Base-by-base conservation (phyloP, 139 green algal species). In the Zygnema cylindricum region DNA sequence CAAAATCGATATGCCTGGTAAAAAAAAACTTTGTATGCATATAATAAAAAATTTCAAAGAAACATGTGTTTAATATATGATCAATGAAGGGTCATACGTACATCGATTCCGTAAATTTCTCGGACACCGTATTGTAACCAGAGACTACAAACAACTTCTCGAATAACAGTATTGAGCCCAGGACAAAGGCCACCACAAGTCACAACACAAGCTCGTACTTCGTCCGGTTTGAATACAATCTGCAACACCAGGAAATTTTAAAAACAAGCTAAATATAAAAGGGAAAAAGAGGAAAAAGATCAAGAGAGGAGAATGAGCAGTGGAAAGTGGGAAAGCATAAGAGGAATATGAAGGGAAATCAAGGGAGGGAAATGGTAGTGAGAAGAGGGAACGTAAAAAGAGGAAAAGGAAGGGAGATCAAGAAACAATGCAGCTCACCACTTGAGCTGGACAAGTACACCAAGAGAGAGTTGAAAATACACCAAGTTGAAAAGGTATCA, bases 161-260 rank as follows among this genome's bases (percentile, higher is more conserved):
- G 95, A 36, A 99, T 95, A 21, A 99, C 97, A 33, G 98, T 97
- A 89, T 99, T 99, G 36, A 99, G 94, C 1, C 97, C 97, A 0
- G 97, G 97, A 91, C 97, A 99, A 85, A 99, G 92, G 0, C 97
- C 97, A 7, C 97, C 97, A 90, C 97, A 99, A 0, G 97, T 99
- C 43, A 99, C 97, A 69, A 99, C 97, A 42, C 95, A 95, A 23
- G 95, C 96, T n/a, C 93, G 95, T 0, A 96, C 94, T 63, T 96
- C 91, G 0, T 76, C 30, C 3, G 97, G 96, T 54, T 97, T 95
- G 90, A 96, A 99, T 30, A 73, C 42, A 23, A 92, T 81, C 87
- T 92, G 87, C 85, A 87, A 35, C 75, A 32, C 16, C 33, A 84
- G 40, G 35, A 35, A 54, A 81, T 22, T 81, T 16, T 81, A 16